Percentiles rank a stretch among this genome's conserved stretches.
Conservation (phyloP, 2,329 filamentous ascomycete genomes). For the Xylaria sp. region DNA sequence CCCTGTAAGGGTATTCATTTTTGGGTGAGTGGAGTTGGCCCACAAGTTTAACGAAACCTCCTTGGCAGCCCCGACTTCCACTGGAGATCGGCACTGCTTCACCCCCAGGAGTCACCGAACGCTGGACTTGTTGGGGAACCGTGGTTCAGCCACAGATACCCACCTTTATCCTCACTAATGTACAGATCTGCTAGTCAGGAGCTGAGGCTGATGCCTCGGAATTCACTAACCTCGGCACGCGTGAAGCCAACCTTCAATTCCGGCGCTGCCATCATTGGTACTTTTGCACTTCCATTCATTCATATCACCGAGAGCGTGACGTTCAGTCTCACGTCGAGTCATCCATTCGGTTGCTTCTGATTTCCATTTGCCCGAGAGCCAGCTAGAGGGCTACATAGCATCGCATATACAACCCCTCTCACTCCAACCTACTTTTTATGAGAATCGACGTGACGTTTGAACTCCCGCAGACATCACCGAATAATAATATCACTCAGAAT, state of each 20-base stretch:
- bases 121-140: too few relatives aligned
- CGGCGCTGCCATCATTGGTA: background rate
- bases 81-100: too few relatives aligned
- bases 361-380: constrained; percentile 2
- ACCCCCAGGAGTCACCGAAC: too few relatives aligned
- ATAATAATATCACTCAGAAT: constrained; percentile 13
- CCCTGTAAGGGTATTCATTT: too few relatives aligned
- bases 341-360: constrained; percentile 13
- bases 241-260: background rate
- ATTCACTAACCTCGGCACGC: background rate
- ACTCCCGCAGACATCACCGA: background rate
- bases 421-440: background rate
- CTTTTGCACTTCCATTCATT: background rate
- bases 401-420: background rate
- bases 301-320: background rate
- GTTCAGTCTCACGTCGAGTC: background rate
- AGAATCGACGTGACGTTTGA: background rate
- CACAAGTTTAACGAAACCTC: too few relatives aligned
- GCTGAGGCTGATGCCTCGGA: background rate
- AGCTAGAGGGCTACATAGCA: background rate
- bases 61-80: too few relatives aligned
- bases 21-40: too few relatives aligned
- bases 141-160: background rate
- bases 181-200: background rate
- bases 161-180: background rate